Evolutionary conservation across 73 alveolate genomes (phyloP), one percentile per base, ranked within the genome.

Genomic region (Effrenium voratum): DNA sequence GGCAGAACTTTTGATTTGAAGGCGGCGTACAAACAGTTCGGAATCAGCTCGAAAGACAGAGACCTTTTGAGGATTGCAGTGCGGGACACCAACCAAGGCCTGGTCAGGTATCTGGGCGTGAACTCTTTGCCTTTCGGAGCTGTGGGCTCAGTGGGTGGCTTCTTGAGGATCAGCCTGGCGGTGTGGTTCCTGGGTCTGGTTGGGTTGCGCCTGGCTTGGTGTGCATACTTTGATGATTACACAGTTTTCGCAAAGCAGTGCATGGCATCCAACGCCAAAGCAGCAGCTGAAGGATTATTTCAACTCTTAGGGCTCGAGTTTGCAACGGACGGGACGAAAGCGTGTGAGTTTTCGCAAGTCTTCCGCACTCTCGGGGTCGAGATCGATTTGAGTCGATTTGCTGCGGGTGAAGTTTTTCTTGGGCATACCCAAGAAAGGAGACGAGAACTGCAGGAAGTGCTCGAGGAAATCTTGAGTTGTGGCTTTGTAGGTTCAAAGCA

Each of bases 1-100:
- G 59, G 59, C 46, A 40, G 6, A n/a, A 40, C 59, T 22, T 41
- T 40, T 12, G 86, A 72, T 36, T 26, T 72, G 50, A 72, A 24
- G 10, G 34, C 50, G 10, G 83, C 83, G 6, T 72, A 72, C 83
- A 72, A 72, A 72, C 83, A 72, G 49, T 72, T n/a, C 34, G 83
- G 50, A 2, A 30, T 72, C 6, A 6, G 50, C 28, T 3, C 26
- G 2, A 3, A 46, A 3, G 55, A 38, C 59, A 6, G 86, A 5
- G 59, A 75, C 59, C 22, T 41, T 6, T 59, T 75, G 60, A 75
- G 86, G 55, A 36, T 75, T 3, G 86, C 86, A 6, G 59, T 43
- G 4, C 41, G 86, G 86, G 41, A 75, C 38, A 26, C 59, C 26
- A 41, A 4, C 2, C 22, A 75, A 41, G 3, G 26, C 34, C 16